These are phyloP conservation scores for Annulohypoxylon bovei DNA, from an alignment of 495 filamentous ascomycete genomes.

Conservation along the genomic window DNA sequence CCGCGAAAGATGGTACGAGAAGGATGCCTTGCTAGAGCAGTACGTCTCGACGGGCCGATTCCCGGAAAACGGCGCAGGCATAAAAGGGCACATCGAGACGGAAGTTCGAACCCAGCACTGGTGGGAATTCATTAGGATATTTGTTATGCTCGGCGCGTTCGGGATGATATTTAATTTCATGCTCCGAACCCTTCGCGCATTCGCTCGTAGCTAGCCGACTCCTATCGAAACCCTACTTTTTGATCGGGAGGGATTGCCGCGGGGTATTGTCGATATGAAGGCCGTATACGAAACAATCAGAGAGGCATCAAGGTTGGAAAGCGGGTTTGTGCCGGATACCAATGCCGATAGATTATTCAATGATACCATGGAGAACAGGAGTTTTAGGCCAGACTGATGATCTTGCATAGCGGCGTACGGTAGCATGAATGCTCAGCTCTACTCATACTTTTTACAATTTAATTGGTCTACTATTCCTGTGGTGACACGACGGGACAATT, in stretches of 20 bases:
- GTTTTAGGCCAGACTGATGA: slow-evolving; percentile 4
- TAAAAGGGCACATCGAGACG: slow-evolving; percentile 56
- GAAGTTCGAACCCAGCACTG: slow-evolving; percentile 56
- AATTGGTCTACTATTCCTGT: neutral
- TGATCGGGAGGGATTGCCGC: neutral
- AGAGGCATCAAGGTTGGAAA: neutral
- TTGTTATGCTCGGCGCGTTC: slow-evolving; percentile 52
- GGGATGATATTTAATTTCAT: slow-evolving; percentile 49
- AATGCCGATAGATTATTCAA: slow-evolving; percentile 6
- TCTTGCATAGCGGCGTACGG: slow-evolving; percentile 7
- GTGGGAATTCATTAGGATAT: slow-evolving; percentile 64
- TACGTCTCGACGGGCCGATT: slow-evolving; percentile 76
- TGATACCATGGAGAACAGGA: slow-evolving; percentile 32
- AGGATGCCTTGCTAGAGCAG: slow-evolving; percentile 77
- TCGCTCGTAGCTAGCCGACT: slow-evolving; percentile 13
- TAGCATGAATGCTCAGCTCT: slow-evolving; percentile 12
- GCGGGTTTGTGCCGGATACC: neutral
- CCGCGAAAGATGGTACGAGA: slow-evolving; percentile 78
- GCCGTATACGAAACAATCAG: neutral
- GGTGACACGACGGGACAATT: neutral
- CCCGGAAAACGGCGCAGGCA: slow-evolving; percentile 57
- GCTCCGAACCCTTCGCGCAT: slow-evolving; percentile 31
- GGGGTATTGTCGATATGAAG: neutral
- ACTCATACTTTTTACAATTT: neutral
- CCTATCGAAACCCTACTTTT: neutral